Conservation (phyloP, 2,329 filamentous ascomycete species). For the Aspergillus ibericus region DNA sequence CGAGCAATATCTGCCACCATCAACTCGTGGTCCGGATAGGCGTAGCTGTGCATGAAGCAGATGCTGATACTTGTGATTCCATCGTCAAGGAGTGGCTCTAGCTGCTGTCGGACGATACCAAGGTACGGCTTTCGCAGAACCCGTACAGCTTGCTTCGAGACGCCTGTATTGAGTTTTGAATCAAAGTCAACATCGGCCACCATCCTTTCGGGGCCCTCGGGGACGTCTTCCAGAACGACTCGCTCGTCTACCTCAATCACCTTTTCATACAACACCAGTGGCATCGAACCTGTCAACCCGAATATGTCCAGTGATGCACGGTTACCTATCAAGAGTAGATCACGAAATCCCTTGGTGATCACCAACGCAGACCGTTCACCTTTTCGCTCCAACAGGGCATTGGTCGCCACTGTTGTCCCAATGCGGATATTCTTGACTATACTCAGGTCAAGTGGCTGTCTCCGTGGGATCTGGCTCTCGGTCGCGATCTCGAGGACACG, state of each 20-base stretch:
- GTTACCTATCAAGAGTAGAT: slow-evolving; percentile 82
- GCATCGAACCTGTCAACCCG: slow-evolving; percentile 77
- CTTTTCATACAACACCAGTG: slow-evolving; percentile 51
- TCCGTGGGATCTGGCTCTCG: slow-evolving; percentile 8
- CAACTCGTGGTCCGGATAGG: slow-evolving; percentile 78
- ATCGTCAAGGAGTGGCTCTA: slow-evolving; percentile 64
- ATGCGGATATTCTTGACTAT: slow-evolving; percentile 63
- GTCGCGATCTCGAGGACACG: slow-evolving; percentile 10
- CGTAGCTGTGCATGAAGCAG: slow-evolving; percentile 84
- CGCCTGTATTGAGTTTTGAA: slow-evolving; percentile 58
- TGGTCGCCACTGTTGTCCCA: slow-evolving; percentile 89
- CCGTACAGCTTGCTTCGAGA: slow-evolving; percentile 63
- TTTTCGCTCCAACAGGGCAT: slow-evolving; percentile 59
- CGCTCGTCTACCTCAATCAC: slow-evolving; percentile 27
- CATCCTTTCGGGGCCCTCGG: slow-evolving; percentile 25
- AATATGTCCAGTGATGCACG: slow-evolving; percentile 84
- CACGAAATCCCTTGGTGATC: slow-evolving; percentile 76
- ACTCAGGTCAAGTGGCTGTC: slow-evolving; percentile 10
- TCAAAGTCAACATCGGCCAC: slow-evolving; percentile 45
- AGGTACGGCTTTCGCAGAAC: slow-evolving; percentile 60
- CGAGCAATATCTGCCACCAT: slow-evolving; percentile 69
- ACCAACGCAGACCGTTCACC: slow-evolving; percentile 21
- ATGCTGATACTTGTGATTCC: slow-evolving; percentile 78
- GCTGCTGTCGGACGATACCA: slow-evolving; percentile 54
- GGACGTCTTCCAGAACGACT: slow-evolving; percentile 47